Evolutionary conservation across 805 yeast species (phyloP), one percentile per base, ranked within the genome.

Genomic region (Barnettozyma salicaria): DNA sequence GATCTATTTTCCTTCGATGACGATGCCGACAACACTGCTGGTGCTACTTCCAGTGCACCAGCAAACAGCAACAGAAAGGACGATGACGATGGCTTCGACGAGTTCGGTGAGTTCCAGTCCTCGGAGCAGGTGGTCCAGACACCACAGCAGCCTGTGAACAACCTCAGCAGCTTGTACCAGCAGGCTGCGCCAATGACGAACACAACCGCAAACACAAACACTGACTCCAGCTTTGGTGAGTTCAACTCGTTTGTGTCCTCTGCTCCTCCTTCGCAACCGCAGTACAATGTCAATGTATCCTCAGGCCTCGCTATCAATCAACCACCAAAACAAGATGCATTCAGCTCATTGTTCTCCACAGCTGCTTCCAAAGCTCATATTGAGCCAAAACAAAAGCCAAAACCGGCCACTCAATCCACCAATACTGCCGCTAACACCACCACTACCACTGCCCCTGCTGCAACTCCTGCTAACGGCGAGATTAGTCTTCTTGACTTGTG

Each of bases 31-130:
- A n/a, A n/a, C n/a, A n/a, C 55, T 16, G 37, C 41, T 20, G 27
- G n/a, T 11, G 22, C 26, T 19, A n/a, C 36, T 13, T 7, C 22
- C 4, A 6, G 36, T 11, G 23, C 36, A 11, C 13, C 27, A 16
- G 35, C 19, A 22, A 19, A 30, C 25, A 21, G 19, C 32, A 22
- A 16, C 19, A 25, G 17, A 30, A 25, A 22, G 34, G 8, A 19
- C 12, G 42, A 57, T 6, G 76, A 70, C 8, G 83, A 73, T 20
- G 75, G 72, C 39, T 87, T 77, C 38, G 86, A 81, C 45, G 92
- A 83, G 27, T 84, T 84, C 55, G 87, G 82, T 45, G 92, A 83
- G 47, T 83, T 83, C 69, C 90, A 83, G 58, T 61, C 69, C 41
- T 82, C 87, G 10, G 76, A 73, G 4, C 43, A 36, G 17, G n/a